phyloP scores from a whole-genome alignment of 257 asterid species.

The Penstemon davidsonii region DNA sequence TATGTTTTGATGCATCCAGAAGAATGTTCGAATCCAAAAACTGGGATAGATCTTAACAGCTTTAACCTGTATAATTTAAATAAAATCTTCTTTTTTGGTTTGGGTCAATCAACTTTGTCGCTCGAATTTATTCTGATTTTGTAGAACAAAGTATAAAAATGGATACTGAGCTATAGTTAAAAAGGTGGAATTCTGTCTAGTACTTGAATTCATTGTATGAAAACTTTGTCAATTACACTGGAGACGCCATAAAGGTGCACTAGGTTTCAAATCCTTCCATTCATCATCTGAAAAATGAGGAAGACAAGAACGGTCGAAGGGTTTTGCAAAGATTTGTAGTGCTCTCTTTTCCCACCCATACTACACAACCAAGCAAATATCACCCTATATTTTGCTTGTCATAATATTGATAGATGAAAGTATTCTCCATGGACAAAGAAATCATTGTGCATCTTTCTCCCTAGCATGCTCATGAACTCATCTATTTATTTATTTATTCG shows the following conservation, averaged over 20 bases:
- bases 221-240: not conserved
- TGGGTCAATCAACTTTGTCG: not conserved
- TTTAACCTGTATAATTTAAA: not conserved
- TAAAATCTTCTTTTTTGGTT: not conserved
- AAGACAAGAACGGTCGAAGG: not conserved
- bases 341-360: not conserved
- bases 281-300: constrained; percentile 2
- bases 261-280: not conserved
- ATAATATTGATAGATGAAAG: not conserved
- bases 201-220: not conserved
- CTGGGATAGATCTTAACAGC: constrained; percentile 1
- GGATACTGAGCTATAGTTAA: constrained; percentile 6
- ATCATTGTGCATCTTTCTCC: constrained; percentile 2
- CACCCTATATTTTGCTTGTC: not conserved
- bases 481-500: constrained; percentile 14
- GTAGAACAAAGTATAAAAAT: not conserved
- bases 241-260: not conserved
- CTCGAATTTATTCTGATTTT: not conserved
- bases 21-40: not conserved
- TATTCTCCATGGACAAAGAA: not conserved
- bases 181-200: constrained; percentile 7
- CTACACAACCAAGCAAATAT: not conserved
- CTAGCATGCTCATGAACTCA: not conserved
- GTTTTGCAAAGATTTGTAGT: not conserved
- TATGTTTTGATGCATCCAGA: constrained; percentile 4